Conservation (phyloP, 2,329 filamentous ascomycete species). For the Cryphonectria radicalis region DNA sequence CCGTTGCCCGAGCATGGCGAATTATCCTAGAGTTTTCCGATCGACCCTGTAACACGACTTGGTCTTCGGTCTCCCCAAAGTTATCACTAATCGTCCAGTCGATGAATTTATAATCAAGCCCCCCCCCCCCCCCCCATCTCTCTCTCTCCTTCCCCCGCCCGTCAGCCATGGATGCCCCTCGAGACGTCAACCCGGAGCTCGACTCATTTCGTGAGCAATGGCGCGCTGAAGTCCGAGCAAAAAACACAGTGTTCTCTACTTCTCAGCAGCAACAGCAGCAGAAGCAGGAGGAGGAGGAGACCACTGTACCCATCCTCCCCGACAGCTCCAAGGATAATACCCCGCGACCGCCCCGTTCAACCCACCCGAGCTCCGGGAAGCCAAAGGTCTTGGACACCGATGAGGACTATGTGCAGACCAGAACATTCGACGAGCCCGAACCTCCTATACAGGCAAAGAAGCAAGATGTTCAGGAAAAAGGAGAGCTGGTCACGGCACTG, state of each 20-base stretch:
- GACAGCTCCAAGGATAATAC: slow-evolving; percentile 29
- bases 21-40: not conserved
- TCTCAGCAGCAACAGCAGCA: not conserved
- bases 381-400: slow-evolving; percentile 40
- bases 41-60: not conserved
- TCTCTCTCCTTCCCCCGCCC: not conserved
- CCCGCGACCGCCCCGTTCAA: slow-evolving; percentile 32
- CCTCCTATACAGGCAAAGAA: slow-evolving; percentile 31
- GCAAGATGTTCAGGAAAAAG: slow-evolving; percentile 35
- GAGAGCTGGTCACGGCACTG: slow-evolving; percentile 73
- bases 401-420: slow-evolving; percentile 41
- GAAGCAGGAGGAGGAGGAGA: not conserved
- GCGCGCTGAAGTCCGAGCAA: slow-evolving; percentile 74
- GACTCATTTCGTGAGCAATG: slow-evolving; percentile 86
- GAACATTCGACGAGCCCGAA: slow-evolving; percentile 42
- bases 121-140: not conserved
- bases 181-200: slow-evolving; percentile 68
- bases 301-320: slow-evolving; percentile 21
- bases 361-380: slow-evolving; percentile 29
- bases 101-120: slow-evolving; percentile 27
- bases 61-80: not conserved
- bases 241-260: slow-evolving; percentile 33
- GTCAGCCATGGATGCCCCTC: slow-evolving; percentile 32
- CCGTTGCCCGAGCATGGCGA: not conserved
- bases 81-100: not conserved